phyloP scores from a whole-genome alignment of 2,329 filamentous ascomycete species.

The Colletotrichum coccodes region DNA sequence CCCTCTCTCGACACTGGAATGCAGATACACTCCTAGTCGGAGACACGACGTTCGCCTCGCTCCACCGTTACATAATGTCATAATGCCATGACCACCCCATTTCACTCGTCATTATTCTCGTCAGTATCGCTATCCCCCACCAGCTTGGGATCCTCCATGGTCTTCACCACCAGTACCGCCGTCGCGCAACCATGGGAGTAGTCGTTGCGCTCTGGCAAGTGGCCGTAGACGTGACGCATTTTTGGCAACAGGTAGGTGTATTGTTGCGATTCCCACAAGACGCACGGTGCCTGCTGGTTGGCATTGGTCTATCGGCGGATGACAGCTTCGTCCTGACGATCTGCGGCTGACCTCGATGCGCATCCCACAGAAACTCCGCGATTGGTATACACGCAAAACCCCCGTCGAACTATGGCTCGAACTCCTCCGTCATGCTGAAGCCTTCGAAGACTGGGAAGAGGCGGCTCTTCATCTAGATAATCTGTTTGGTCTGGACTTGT shows the following conservation, averaged over 20 bases:
- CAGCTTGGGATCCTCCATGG: constrained; percentile 29
- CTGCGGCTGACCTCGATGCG: constrained; percentile 15
- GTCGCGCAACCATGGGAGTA: constrained; percentile 49
- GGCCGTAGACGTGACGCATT: constrained; percentile 68
- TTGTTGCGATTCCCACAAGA: neutral
- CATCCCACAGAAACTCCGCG: constrained; percentile 69
- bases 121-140: constrained; percentile 22
- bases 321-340: neutral
- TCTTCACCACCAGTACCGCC: constrained; percentile 18
- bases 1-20: constrained; percentile 23
- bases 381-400: constrained; percentile 74
- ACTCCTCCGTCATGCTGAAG: constrained; percentile 71
- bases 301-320: neutral
- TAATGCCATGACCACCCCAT: constrained; percentile 29
- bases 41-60: constrained; percentile 26
- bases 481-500: constrained; percentile 81
- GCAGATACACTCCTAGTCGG: constrained; percentile 17
- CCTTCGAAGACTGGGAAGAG: constrained; percentile 88
- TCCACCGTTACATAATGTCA: constrained; percentile 21
- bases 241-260: constrained; percentile 68
- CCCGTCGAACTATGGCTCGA: constrained; percentile 74
- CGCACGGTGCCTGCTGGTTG: neutral
- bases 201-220: constrained; percentile 64
- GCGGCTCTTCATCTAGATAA: constrained; percentile 87
- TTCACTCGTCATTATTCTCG: constrained; percentile 22